These are phyloP conservation scores for Serendipita sp. DNA, from an alignment of 768 basidiomycete species.

Conservation along the genomic window DNA sequence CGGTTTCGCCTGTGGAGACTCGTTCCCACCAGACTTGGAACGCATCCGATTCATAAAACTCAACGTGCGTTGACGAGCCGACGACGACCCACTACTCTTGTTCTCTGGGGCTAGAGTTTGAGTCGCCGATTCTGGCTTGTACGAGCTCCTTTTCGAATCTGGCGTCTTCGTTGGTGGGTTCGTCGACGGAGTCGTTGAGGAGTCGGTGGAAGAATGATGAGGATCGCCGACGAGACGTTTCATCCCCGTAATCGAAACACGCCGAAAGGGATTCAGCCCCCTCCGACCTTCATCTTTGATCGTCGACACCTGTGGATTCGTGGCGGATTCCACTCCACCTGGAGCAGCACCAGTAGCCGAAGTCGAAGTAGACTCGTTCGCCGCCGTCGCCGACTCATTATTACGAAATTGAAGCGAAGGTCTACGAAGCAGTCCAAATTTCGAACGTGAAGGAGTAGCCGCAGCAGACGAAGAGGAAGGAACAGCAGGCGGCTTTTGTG, in stretches of 20 bases:
- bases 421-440: background rate
- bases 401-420: background rate
- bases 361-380: background rate
- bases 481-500: background rate
- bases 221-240: background rate
- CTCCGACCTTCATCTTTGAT: background rate
- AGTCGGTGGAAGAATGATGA: background rate
- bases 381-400: background rate
- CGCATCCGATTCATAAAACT: background rate
- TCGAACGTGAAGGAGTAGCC: background rate
- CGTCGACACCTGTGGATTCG: background rate
- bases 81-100: background rate
- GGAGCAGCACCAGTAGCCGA: background rate
- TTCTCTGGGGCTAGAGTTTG: background rate
- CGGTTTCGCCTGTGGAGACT: background rate
- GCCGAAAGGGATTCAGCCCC: conserved; percentile 3
- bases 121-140: background rate
- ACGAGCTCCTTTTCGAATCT: background rate
- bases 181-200: background rate
- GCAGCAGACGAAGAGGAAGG: background rate
- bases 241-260: conserved; percentile 1
- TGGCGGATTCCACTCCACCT: no score
- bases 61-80: background rate
- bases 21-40: background rate
- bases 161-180: background rate